These are phyloP conservation scores for Malbranchea cinnamomea DNA, from an alignment of 2,329 filamentous ascomycete species.

Conservation along the genomic window DNA sequence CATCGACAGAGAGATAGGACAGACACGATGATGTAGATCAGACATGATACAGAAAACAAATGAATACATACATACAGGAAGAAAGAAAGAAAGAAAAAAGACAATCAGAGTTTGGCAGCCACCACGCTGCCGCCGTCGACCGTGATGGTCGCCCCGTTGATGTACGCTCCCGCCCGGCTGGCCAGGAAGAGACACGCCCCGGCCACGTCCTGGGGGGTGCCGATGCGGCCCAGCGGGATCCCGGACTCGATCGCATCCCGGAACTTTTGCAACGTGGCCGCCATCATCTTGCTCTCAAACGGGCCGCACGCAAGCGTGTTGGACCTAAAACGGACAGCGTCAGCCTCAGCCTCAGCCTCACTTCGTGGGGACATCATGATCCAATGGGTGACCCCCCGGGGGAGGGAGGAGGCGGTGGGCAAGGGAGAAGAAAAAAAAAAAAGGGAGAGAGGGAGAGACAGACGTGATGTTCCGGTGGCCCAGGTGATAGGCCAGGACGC, in stretches of 20 bases:
- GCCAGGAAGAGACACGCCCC: slow-evolving; percentile 56
- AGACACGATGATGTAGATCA: too few relatives aligned
- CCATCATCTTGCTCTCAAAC: slow-evolving; percentile 41
- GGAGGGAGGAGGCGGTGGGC: too few relatives aligned
- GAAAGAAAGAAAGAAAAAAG: not conserved
- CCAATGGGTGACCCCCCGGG: too few relatives aligned
- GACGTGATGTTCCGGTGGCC: slow-evolving; percentile 39
- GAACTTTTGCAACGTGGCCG: slow-evolving; percentile 36
- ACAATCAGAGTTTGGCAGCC: slow-evolving; percentile 24
- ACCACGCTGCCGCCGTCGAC: slow-evolving; percentile 43
- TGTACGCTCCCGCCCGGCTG: slow-evolving; percentile 50
- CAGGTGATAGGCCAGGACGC: slow-evolving; percentile 36
- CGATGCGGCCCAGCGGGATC: slow-evolving; percentile 53
- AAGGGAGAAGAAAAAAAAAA: too few relatives aligned
- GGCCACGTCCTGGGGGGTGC: slow-evolving; percentile 52
- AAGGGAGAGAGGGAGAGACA: slow-evolving; percentile 22
- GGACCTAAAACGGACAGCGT: too few relatives aligned
- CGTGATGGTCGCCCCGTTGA: slow-evolving; percentile 50
- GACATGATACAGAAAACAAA: too few relatives aligned
- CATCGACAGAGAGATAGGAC: not conserved
- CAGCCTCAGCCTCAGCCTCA: too few relatives aligned
- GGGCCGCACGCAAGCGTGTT: slow-evolving; percentile 61
- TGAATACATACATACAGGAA: too few relatives aligned
- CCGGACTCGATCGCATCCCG: slow-evolving; percentile 36
- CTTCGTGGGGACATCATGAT: too few relatives aligned